Evolutionary conservation across 345 rosid species (phyloP).

Genomic region (Syzygium aqueum): DNA sequence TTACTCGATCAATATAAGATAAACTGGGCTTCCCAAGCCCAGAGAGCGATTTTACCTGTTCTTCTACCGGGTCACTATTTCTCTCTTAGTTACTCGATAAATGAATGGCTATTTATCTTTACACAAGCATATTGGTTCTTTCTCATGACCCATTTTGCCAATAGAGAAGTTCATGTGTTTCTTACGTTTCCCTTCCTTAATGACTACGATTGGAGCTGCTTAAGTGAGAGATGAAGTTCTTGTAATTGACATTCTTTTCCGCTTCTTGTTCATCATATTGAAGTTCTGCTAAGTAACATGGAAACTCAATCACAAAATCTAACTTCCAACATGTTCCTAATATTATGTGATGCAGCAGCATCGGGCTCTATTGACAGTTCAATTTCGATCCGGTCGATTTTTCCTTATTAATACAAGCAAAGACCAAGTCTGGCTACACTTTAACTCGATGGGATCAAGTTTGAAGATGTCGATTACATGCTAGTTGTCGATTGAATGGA

Average conservation of each 20-base stretch:
- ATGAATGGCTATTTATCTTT: not conserved
- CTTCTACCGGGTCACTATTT: not conserved
- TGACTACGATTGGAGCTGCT: not conserved
- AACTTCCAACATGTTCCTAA: not conserved
- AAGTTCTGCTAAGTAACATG: not conserved
- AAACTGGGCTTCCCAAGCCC: not conserved
- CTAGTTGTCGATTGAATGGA: too few relatives aligned
- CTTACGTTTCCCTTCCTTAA: not conserved
- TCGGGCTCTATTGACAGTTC: too few relatives aligned
- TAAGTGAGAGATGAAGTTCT: not conserved
- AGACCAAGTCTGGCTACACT: too few relatives aligned
- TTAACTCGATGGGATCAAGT: too few relatives aligned
- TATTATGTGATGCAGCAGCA: not conserved
- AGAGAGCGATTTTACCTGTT: not conserved
- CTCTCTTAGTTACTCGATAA: not conserved
- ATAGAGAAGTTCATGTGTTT: not conserved
- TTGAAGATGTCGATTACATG: too few relatives aligned
- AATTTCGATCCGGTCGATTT: too few relatives aligned
- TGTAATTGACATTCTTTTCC: not conserved
- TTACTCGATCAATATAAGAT: not conserved
- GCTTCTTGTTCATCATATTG: not conserved
- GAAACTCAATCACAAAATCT: not conserved
- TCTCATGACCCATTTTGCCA: not conserved
- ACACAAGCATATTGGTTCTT: not conserved
- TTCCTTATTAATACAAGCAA: too few relatives aligned